Evolutionary conservation across 2,329 filamentous ascomycete genomes (phyloP).

Genomic region (Tolypocladium pustulatum): DNA sequence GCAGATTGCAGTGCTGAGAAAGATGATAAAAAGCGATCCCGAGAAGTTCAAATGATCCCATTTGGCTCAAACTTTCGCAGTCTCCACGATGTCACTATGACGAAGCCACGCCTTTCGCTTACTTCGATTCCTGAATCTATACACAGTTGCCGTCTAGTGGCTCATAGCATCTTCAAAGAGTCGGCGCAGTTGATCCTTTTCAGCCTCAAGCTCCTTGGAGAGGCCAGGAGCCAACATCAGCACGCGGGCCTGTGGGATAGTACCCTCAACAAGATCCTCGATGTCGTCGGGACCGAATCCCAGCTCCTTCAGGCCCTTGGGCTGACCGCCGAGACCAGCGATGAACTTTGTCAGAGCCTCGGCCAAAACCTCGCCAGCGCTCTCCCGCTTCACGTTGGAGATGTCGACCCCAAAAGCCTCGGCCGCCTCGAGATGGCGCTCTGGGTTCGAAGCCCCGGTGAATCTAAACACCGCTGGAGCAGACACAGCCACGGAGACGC

Average conservation of each 20-base stretch:
- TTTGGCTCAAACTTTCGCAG: not conserved
- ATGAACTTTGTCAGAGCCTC: conserved; percentile 79
- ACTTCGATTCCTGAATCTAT: not conserved
- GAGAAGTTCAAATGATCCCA: conserved; percentile 32
- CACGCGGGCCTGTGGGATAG: conserved; percentile 82
- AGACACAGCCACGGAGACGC: conserved; percentile 88
- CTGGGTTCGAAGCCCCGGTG: conserved; percentile 82
- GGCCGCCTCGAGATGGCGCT: conserved; percentile 80
- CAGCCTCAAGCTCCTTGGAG: conserved; percentile 55
- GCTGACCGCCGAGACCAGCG: conserved; percentile 78
- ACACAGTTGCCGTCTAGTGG: conserved; percentile 14
- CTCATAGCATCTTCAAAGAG: conserved; percentile 55
- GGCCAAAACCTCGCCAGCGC: conserved; percentile 76
- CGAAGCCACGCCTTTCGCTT: not conserved
- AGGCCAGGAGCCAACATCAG: conserved; percentile 83
- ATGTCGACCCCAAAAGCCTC: conserved; percentile 88
- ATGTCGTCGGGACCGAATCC: conserved; percentile 71
- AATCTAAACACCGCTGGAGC: conserved; percentile 92
- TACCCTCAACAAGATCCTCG: conserved; percentile 82
- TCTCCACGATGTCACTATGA: not conserved
- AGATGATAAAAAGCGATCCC: conserved; percentile 55
- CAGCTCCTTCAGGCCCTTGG: conserved; percentile 69
- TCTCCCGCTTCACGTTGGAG: conserved; percentile 76
- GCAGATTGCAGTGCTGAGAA: conserved; percentile 57
- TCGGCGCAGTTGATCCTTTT: conserved; percentile 59